Percentiles rank a stretch among this genome's conserved stretches.
These are phyloP conservation scores for Hypoxylon intermedium DNA, from an alignment of 495 filamentous ascomycete species.

Conservation along the genomic window DNA sequence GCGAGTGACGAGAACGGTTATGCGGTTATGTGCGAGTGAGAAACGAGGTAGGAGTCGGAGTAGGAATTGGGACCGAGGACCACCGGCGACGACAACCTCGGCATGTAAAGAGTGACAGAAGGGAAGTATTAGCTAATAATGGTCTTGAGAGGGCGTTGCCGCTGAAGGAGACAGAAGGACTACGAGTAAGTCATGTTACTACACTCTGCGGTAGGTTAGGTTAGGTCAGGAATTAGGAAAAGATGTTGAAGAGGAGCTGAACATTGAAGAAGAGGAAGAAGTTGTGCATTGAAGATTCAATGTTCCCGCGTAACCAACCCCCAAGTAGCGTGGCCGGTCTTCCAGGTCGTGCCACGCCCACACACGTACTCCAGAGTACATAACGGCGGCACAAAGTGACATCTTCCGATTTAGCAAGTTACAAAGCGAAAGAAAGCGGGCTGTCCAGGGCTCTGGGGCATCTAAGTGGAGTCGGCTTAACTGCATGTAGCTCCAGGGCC, in stretches of 20 bases:
- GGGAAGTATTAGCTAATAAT: constrained; percentile 7
- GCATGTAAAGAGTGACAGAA: constrained; percentile 1
- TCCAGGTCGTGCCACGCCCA: constrained; percentile 14
- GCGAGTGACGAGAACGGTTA: constrained; percentile 14
- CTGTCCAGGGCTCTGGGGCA: constrained; percentile 23
- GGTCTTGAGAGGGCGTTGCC: constrained; percentile 10
- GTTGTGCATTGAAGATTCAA: constrained; percentile 24
- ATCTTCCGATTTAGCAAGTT: neutral
- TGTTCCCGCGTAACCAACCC: constrained; percentile 10
- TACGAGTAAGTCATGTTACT: constrained; percentile 26
- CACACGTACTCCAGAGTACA: constrained; percentile 8
- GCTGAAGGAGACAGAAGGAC: constrained; percentile 17
- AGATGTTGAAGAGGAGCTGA: constrained; percentile 6
- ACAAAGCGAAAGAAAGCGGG: neutral
- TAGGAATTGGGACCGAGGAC: constrained; percentile 1
- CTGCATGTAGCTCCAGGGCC: constrained; percentile 25
- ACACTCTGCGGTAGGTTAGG: neutral
- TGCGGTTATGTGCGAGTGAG: neutral
- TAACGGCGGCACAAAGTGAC: constrained; percentile 9
- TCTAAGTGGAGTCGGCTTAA: constrained; percentile 18
- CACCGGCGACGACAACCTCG: neutral
- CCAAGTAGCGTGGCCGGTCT: constrained; percentile 23
- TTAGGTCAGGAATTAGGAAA: neutral
- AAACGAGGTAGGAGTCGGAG: constrained; percentile 1
- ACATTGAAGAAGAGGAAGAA: constrained; percentile 14